Evolutionary conservation across 2,329 filamentous ascomycete species (phyloP).

Genomic region (Ophiosphaerella korrae): DNA sequence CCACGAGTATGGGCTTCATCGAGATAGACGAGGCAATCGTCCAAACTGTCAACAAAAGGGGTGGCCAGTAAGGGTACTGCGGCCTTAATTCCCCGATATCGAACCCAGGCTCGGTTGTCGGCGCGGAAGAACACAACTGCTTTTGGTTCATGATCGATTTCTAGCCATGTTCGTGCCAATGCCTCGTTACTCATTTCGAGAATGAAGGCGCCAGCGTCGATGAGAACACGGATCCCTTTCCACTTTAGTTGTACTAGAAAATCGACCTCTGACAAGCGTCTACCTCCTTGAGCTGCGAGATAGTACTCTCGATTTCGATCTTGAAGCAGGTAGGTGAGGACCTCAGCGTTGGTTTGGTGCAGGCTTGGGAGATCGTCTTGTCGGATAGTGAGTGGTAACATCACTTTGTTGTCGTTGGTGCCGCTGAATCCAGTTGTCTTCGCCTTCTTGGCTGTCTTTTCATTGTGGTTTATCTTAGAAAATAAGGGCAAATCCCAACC

Average conservation of each 20-base stretch:
- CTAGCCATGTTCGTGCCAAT: slow-evolving; percentile 57
- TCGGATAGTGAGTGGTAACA: slow-evolving; percentile 60
- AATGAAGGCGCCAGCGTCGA: slow-evolving; percentile 72
- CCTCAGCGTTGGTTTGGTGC: slow-evolving; percentile 67
- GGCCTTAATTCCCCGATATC: not conserved
- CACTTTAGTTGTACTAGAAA: slow-evolving; percentile 31
- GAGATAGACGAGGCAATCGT: slow-evolving; percentile 67
- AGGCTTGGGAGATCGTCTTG: slow-evolving; percentile 60
- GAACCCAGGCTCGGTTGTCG: not conserved
- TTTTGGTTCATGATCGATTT: slow-evolving; percentile 29
- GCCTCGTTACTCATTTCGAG: slow-evolving; percentile 57
- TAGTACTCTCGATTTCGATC: slow-evolving; percentile 50
- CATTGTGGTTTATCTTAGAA: slow-evolving; percentile 49
- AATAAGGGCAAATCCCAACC: slow-evolving; percentile 64
- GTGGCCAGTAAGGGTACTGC: not conserved
- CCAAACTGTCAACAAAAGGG: slow-evolving; percentile 20
- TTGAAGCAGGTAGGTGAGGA: slow-evolving; percentile 62
- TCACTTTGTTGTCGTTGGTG: slow-evolving; percentile 63
- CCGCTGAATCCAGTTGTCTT: slow-evolving; percentile 68
- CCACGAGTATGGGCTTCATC: slow-evolving; percentile 74
- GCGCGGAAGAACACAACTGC: not conserved
- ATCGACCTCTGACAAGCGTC: no score
- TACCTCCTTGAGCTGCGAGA: slow-evolving; percentile 27
- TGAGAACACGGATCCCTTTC: slow-evolving; percentile 58
- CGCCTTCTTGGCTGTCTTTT: not conserved